Base-by-base conservation (phyloP, 495 filamentous ascomycete genomes). In the Trichoderma asperelloides region DNA sequence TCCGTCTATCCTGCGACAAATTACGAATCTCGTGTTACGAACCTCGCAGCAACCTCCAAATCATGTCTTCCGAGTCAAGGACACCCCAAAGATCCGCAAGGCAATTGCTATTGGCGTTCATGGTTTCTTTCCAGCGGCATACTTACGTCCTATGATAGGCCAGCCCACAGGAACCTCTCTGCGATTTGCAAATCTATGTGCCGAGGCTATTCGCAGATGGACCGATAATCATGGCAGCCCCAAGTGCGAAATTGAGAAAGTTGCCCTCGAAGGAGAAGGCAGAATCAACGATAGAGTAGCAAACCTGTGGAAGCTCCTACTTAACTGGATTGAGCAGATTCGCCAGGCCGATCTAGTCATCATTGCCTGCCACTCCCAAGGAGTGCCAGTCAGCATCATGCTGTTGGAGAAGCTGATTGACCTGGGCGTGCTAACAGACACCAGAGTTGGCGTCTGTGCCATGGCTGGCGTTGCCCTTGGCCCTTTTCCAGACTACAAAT, bases 261-360 rank as follows among this genome's bases (percentile, higher is more conserved):
- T 98, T 6, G 92, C 95, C 18, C 82, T 98, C 5, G 95, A 98
- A 80, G 95, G 95, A n/a, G 95, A 98, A 78, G 95, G 95, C n/a
- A 91, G 89, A 73, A 95, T 98, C 39, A 84, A 85, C 3, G 93
- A 98, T 65, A 86, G 95, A 23, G 92, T 98, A 2, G 89, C 93
- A 66, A 86, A 92, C 63, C 80, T 98, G 4, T 98, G 95, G 95
- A 97, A 95, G 74, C 81, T 98, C 2, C 78, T 97, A 30, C 79
- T 97, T 33, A 98, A 96, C 73, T 97, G 92, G 93, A 91, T 97
- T 75, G 91, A 96, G 27, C 88, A 95, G 65, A 90, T 98, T 28
- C 86, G 88, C 63, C 84, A 84, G 62, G 93, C 95, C 0, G 95
- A 98, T 75, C 88, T 97, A 65, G 88, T 98, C 51, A 73, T 98